Percentiles rank a stretch among this genome's conserved stretches.
Evolutionary conservation across 805 yeast species (phyloP).

Genomic region (Yamadazyma takamatsuzukensis): DNA sequence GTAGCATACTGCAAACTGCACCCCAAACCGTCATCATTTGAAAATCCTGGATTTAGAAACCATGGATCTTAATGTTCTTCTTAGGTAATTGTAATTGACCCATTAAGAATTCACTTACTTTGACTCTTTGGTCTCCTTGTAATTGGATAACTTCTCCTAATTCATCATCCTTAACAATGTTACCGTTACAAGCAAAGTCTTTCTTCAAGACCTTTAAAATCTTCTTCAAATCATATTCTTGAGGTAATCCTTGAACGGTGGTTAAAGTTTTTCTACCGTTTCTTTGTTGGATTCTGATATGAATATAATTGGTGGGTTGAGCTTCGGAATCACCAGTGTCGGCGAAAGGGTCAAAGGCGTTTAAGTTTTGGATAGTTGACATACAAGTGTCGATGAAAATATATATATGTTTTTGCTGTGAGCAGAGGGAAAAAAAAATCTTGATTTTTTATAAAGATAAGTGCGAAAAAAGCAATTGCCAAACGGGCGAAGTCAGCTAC

Average conservation of each 20-base stretch:
- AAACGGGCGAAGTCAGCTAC: too few relatives aligned
- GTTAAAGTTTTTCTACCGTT: conserved; percentile 98
- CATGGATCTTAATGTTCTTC: conserved; percentile 97
- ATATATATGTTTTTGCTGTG: background rate
- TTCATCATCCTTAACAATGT: conserved; percentile 93
- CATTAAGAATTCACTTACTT: conserved; percentile 89
- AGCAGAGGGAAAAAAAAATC: background rate
- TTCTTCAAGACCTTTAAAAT: conserved; percentile 91
- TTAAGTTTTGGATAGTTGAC: conserved; percentile 91
- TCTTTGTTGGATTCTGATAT: conserved; percentile 98
- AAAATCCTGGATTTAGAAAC: conserved; percentile 69
- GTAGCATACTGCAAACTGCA: too few relatives aligned
- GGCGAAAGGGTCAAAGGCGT: conserved; percentile 96
- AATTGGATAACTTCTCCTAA: conserved; percentile 95
- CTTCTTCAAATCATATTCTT: conserved; percentile 90
- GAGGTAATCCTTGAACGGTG: conserved; percentile 96
- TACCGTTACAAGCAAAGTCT: conserved; percentile 98
- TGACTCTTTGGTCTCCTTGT: conserved; percentile 98
- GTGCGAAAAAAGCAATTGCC: background rate
- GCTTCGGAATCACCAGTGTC: conserved; percentile 99
- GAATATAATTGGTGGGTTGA: conserved; percentile 92
- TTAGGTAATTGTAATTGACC: conserved; percentile 84
- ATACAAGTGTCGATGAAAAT: conserved; percentile 42
- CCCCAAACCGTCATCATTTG: too few relatives aligned
- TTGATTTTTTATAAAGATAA: background rate